A percentile compares a stretch with the other conserved stretches of the same genome.
These are phyloP conservation scores for Cyclotella baltica DNA, from an alignment of 108 stramenopile species.

Conservation along the genomic window DNA sequence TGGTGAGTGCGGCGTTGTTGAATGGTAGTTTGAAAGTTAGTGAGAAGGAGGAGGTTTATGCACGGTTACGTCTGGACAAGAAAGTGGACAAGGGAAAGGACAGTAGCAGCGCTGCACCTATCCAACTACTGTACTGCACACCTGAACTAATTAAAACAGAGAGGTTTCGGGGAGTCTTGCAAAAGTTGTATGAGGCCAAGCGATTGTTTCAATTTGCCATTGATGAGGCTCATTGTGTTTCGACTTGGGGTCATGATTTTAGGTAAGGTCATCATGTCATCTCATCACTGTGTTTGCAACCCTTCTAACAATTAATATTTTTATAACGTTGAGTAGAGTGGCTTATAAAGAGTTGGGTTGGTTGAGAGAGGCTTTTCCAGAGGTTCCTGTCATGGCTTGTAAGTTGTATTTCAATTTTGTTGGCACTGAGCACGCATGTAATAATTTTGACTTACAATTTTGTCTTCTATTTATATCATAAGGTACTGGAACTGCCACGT, in stretches of 20 bases:
- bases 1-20: slow-evolving; percentile 70
- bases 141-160: slow-evolving; percentile 93
- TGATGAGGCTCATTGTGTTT: slow-evolving; percentile 98
- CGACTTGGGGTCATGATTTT: slow-evolving; percentile 96
- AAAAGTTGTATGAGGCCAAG: slow-evolving; percentile 68
- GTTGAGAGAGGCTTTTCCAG: slow-evolving; percentile 81
- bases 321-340: no score
- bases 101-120: slow-evolving; percentile 11
- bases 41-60: slow-evolving; percentile 61
- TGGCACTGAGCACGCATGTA: no score
- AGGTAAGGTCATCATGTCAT: no score
- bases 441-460: no score
- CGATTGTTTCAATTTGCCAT: slow-evolving; percentile 87
- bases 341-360: slow-evolving; percentile 72
- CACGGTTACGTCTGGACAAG: slow-evolving; percentile 52
- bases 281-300: no score
- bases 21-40: slow-evolving; percentile 54
- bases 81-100: slow-evolving; percentile 21
- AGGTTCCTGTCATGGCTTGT: slow-evolving; percentile 85
- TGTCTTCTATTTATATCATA: slow-evolving; percentile 14
- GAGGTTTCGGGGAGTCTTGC: slow-evolving; percentile 70
- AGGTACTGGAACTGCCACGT: slow-evolving; percentile 95
- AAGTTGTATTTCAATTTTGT: not conserved
- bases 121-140: slow-evolving; percentile 93
- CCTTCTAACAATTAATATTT: no score